These are phyloP conservation scores for Globisporangium takayamanum DNA, from an alignment of 352 stramenopile genomes.

Conservation along the genomic window DNA sequence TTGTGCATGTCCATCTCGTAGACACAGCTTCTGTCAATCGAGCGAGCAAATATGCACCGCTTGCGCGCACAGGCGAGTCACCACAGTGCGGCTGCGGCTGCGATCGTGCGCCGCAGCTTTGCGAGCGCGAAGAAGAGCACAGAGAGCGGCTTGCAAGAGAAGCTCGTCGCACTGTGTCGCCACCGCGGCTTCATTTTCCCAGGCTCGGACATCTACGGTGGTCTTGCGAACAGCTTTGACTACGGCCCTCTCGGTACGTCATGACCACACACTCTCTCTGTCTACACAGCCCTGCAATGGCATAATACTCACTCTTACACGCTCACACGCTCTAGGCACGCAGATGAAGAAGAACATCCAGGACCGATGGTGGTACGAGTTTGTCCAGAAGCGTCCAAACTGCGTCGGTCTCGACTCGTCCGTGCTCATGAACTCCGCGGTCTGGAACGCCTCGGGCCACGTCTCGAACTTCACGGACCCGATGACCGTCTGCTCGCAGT, in stretches of 20 bases:
- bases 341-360: slow-evolving; percentile 97
- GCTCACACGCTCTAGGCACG: slow-evolving; percentile 1
- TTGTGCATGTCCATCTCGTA: slow-evolving; percentile 2
- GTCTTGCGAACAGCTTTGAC: slow-evolving; percentile 96
- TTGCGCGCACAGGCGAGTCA: not conserved
- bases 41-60: slow-evolving; percentile 11
- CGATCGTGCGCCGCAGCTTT: slow-evolving; percentile 21
- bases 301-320: not conserved
- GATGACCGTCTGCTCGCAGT: slow-evolving; percentile 95
- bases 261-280: not conserved
- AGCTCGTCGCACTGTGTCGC: slow-evolving; percentile 78
- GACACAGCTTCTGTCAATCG: not conserved
- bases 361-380: slow-evolving; percentile 94
- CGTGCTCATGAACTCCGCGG: slow-evolving; percentile 93
- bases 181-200: slow-evolving; percentile 92
- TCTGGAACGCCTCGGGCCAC: slow-evolving; percentile 95
- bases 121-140: slow-evolving; percentile 22
- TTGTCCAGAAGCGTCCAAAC: slow-evolving; percentile 93
- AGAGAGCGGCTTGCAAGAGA: slow-evolving; percentile 53
- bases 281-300: not conserved
- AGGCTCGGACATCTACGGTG: slow-evolving; percentile 96
- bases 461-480: slow-evolving; percentile 97
- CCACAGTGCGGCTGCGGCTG: not conserved
- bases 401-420: slow-evolving; percentile 94
- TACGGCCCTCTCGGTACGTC: slow-evolving; percentile 87